Conservation (phyloP, 148 eudicot species). For the Linanthus parryae region DNA sequence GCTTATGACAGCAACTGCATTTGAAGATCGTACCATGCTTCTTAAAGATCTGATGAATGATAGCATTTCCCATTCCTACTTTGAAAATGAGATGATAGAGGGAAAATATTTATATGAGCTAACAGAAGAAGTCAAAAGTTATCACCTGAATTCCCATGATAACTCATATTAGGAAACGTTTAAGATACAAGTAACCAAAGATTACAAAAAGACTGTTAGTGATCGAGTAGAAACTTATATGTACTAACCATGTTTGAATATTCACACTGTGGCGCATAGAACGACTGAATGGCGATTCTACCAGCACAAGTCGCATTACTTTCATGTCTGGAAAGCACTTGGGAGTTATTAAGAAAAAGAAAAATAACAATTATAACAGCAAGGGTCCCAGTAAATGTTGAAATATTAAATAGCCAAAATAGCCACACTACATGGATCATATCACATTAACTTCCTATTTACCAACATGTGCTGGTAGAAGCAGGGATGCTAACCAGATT, state of each 20-base stretch:
- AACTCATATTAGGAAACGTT: neutral
- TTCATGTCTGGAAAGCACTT: conserved; percentile 40
- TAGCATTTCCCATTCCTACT: conserved; percentile 94
- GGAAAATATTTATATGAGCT: too few species aligned
- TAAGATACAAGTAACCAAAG: too few species aligned
- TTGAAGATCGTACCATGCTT: conserved; percentile 61
- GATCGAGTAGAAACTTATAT: neutral
- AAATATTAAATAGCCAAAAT: too few species aligned
- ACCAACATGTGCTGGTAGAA: too few species aligned
- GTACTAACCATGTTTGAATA: conserved; percentile 58
- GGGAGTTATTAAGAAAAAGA: too few species aligned
- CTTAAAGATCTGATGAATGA: conserved; percentile 78
- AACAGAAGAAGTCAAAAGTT: neutral
- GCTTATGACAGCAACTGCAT: conserved; percentile 76
- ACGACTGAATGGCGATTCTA: conserved; percentile 84
- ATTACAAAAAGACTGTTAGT: neutral
- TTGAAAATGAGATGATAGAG: too few species aligned
- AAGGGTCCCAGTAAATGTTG: too few species aligned
- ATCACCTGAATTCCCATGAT: neutral
- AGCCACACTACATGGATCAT: too few species aligned
- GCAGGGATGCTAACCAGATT: too few species aligned
- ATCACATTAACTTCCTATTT: too few species aligned
- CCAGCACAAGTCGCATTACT: conserved; percentile 42
- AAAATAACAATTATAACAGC: too few species aligned
- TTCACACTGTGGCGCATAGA: conserved; percentile 90